Percentiles rank a stretch among this genome's conserved stretches.
Evolutionary conservation across 176 grass and related monocot genomes (phyloP).

Genomic region (Sorghum bicolor): DNA sequence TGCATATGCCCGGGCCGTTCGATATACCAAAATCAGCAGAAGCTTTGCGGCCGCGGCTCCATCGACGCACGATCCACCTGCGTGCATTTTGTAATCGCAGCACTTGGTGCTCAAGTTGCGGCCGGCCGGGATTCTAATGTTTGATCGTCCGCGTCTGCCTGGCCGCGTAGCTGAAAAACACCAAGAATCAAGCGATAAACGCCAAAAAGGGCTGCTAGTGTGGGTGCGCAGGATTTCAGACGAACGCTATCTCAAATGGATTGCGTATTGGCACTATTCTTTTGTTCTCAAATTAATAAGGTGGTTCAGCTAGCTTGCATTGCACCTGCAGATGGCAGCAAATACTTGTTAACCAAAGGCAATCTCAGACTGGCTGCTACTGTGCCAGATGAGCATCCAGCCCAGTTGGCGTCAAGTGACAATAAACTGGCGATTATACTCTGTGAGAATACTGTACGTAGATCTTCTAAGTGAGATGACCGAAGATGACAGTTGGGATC

Average conservation of each 20-base stretch:
- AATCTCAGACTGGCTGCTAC: background rate
- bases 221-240: background rate
- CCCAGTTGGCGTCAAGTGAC: too few relatives aligned
- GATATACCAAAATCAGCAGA: background rate
- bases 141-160: too few relatives aligned
- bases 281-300: too few relatives aligned
- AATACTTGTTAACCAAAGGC: background rate
- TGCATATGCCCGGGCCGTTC: background rate
- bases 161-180: background rate
- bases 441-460: background rate
- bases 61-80: background rate
- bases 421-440: too few relatives aligned
- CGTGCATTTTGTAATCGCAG: background rate
- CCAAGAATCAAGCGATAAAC: background rate
- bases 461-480: background rate
- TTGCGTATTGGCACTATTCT: too few relatives aligned
- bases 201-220: background rate
- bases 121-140: too few relatives aligned
- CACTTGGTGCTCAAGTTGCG: background rate
- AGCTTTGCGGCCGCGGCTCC: conserved; percentile 12
- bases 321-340: background rate
- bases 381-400: background rate
- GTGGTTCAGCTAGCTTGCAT: background rate
- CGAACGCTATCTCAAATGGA: background rate
- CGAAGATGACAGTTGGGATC: conserved; percentile 13